Evolutionary conservation across 208 protist genomes (phyloP).

Genomic region (Endotrypanum monterogeii): DNA sequence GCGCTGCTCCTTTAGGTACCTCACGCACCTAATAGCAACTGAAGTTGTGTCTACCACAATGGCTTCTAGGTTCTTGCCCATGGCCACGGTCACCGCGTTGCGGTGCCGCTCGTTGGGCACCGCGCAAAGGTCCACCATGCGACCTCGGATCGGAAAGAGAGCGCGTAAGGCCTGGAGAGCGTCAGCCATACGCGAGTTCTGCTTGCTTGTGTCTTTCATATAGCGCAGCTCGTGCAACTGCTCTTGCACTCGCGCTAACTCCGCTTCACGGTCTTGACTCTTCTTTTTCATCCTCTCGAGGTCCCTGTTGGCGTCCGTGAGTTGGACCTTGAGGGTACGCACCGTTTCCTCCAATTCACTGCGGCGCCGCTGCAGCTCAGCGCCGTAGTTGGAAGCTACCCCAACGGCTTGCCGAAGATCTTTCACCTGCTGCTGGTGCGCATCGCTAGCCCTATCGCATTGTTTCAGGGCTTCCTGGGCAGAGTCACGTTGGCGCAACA

Average conservation of each 20-base stretch:
- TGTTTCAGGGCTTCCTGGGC: constrained; percentile 63
- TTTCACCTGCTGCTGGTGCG: constrained; percentile 48
- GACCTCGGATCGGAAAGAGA: constrained; percentile 90
- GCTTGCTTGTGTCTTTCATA: constrained; percentile 85
- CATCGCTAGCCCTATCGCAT: constrained; percentile 54
- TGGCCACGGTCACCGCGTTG: constrained; percentile 94
- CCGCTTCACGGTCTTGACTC: constrained; percentile 65
- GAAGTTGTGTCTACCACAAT: constrained; percentile 96
- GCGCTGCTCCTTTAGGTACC: constrained; percentile 96
- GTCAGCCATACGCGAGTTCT: constrained; percentile 70
- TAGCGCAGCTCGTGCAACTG: constrained; percentile 87
- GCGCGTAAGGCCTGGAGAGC: constrained; percentile 90
- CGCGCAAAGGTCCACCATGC: constrained; percentile 93
- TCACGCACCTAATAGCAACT: constrained; percentile 93
- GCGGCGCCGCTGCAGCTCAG: constrained; percentile 59
- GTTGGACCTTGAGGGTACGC: constrained; percentile 40
- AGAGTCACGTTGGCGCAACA: constrained; percentile 69
- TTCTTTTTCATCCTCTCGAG: constrained; percentile 57
- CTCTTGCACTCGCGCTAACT: constrained; percentile 88
- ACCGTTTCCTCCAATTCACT: constrained; percentile 50
- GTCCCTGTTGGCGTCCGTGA: constrained; percentile 37
- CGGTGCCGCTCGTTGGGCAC: constrained; percentile 91
- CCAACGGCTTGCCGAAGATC: constrained; percentile 52
- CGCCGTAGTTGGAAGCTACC: constrained; percentile 27
- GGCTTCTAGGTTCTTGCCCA: constrained; percentile 97